Conservation (phyloP, 139 green algal species). For the Limnomonas spitsbergensis region DNA sequence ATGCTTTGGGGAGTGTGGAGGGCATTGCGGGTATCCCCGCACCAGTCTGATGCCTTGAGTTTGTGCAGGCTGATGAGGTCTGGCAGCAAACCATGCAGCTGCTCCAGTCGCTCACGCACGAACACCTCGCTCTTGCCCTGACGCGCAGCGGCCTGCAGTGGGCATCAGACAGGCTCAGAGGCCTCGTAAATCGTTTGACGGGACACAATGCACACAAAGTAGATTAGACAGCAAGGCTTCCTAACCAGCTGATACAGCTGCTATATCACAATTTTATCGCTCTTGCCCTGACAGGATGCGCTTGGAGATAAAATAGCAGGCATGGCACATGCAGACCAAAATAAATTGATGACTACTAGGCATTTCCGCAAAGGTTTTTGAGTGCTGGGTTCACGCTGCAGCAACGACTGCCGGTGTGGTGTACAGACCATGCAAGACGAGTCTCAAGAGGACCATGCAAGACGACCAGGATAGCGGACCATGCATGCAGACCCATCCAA, state of each 20-base stretch:
- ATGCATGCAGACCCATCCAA: no score
- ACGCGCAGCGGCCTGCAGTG: constrained; percentile 21
- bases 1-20: no score
- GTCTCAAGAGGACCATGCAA: no score
- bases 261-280: not conserved
- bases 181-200: not conserved
- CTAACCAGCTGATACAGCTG: no score
- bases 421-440: no score
- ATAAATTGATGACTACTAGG: no score
- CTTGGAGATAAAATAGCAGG: not conserved
- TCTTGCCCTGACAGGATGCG: not conserved
- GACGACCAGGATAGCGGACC: no score
- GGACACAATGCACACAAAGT: not conserved
- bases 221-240: no score
- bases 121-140: constrained; percentile 3
- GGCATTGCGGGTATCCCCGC: no score
- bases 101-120: not conserved
- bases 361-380: no score
- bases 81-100: constrained; percentile 27
- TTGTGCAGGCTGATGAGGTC: constrained; percentile 40
- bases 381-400: no score
- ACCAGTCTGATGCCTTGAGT: constrained; percentile 43
- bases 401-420: no score
- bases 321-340: not conserved
- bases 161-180: not conserved